Evolutionary conservation across 1,139 yeast species (phyloP).

Genomic region (Magnusiomyces suaveolens): DNA sequence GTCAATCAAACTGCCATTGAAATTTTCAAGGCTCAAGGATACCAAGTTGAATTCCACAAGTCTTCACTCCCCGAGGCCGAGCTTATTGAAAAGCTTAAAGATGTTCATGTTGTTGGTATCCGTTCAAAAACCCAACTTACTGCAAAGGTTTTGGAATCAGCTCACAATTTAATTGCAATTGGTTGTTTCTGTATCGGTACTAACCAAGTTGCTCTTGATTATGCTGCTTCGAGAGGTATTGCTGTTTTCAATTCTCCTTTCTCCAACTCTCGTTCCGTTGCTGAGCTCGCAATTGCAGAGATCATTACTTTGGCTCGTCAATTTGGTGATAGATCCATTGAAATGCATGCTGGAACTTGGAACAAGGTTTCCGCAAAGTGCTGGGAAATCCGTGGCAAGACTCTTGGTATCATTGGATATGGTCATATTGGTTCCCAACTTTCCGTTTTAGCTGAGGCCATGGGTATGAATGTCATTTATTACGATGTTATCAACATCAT

Average conservation of each 20-base stretch:
- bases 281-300: constrained; percentile 94
- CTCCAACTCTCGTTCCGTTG: constrained; percentile 96
- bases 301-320: constrained; percentile 91
- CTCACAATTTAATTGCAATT: constrained; percentile 77
- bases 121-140: constrained; percentile 93
- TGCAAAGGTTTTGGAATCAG: constrained; percentile 66
- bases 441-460: constrained; percentile 91
- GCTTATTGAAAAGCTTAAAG: constrained; percentile 84
- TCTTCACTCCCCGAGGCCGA: constrained; percentile 86
- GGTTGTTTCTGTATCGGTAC: constrained; percentile 99
- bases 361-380: constrained; percentile 90
- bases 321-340: constrained; percentile 92
- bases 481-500: constrained; percentile 87
- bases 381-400: constrained; percentile 99
- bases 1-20: constrained; percentile 87
- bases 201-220: constrained; percentile 89
- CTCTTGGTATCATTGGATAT: constrained; percentile 92
- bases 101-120: constrained; percentile 94
- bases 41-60: constrained; percentile 92
- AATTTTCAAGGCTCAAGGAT: constrained; percentile 80
- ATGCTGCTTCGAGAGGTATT: constrained; percentile 86
- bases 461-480: constrained; percentile 95
- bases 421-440: constrained; percentile 98
- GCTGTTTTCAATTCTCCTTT: constrained; percentile 98
- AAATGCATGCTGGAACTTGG: constrained; percentile 96